Percentiles rank a stretch among this genome's conserved stretches.
Conservation (phyloP, 2,329 filamentous ascomycete genomes). For the Colletotrichum orbiculare region DNA sequence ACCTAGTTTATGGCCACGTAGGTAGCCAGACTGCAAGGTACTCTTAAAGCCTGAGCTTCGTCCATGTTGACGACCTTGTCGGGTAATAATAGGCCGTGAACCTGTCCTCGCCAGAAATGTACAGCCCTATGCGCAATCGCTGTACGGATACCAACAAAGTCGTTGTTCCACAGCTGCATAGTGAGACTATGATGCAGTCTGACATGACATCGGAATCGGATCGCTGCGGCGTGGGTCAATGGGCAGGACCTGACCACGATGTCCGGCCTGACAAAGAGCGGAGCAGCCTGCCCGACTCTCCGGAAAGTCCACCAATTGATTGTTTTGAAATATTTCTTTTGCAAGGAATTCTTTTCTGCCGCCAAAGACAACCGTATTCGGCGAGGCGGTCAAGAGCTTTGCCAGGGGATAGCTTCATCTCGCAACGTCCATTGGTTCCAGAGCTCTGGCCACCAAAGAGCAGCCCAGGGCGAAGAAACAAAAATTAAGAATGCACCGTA, state of each 20-base stretch:
- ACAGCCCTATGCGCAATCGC: too few species aligned
- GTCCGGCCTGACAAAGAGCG: neutral
- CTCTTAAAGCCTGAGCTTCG: too few species aligned
- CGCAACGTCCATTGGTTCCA: slow-evolving; percentile 17
- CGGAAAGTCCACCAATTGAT: slow-evolving; percentile 18
- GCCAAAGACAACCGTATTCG: slow-evolving; percentile 2
- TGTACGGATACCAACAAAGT: too few species aligned
- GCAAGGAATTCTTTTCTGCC: slow-evolving; percentile 16
- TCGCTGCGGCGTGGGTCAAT: slow-evolving; percentile 26
- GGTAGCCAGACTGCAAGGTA: too few species aligned
- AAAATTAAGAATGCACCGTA: too few species aligned
- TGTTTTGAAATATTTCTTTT: neutral
- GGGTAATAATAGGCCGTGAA: too few species aligned
- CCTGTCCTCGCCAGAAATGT: too few species aligned
- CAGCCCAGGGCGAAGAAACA: slow-evolving; percentile 10
- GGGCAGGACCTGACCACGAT: slow-evolving; percentile 12
- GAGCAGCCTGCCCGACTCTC: slow-evolving; percentile 29
- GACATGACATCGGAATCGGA: too few species aligned
- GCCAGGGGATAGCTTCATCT: slow-evolving; percentile 17
- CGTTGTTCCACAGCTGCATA: too few species aligned
- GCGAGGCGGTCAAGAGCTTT: slow-evolving; percentile 27
- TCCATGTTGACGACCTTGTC: too few species aligned
- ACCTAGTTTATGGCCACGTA: too few species aligned
- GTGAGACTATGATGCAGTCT: too few species aligned
- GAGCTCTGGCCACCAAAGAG: slow-evolving; percentile 31